Base-by-base conservation (phyloP, 331 rosid species). In the Quercus tomentella region DNA sequence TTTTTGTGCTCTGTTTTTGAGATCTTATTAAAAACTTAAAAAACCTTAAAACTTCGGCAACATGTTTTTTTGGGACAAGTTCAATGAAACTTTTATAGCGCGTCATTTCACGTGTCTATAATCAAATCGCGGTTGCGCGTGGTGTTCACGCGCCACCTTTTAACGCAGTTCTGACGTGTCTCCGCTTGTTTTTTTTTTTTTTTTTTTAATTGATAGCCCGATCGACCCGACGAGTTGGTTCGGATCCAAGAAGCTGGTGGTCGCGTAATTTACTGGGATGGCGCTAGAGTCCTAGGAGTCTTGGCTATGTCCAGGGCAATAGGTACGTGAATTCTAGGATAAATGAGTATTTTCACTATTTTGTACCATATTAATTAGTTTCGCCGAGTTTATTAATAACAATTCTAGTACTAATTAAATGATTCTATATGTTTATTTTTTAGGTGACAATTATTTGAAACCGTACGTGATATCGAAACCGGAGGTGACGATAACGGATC, bases 191-290 rank as follows among this genome's bases (percentile, higher is more conserved):
- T 9, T 9, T 7, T 41, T 8, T 1, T 6, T 35, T 60, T 1
- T 33, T 11, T 37, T 26, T 49, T 41, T 35, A 23, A 49, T 75
- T 72, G 49, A 18, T 91, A 94, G 97, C 98, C 98, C 1, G 98
- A 92, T 73, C 91, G 99, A 12, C 92, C 97, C 25, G 99, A 95
- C 56, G 99, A 93, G 62, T 45, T 93, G 88, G 57, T 55, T 16
- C 91, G 99, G 17, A 94, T 93, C 23, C 87, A 93, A 82, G 89
- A 88, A 0, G 89, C 91, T 0, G 99, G 98, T 16, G 99, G 99
- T 54, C 91, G 94, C 4, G 98, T 95, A 82, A 93, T 95, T 8
- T 88, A 90, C 52, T 93, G 98, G 99, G 97, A 95, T 6, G 99
- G 94, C 0, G 70, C 98, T 0, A 76, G 99, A 75, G 98, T 95